These are phyloP conservation scores for Phytophthora pistaciae DNA, from an alignment of 352 stramenopile species.

Conservation along the genomic window DNA sequence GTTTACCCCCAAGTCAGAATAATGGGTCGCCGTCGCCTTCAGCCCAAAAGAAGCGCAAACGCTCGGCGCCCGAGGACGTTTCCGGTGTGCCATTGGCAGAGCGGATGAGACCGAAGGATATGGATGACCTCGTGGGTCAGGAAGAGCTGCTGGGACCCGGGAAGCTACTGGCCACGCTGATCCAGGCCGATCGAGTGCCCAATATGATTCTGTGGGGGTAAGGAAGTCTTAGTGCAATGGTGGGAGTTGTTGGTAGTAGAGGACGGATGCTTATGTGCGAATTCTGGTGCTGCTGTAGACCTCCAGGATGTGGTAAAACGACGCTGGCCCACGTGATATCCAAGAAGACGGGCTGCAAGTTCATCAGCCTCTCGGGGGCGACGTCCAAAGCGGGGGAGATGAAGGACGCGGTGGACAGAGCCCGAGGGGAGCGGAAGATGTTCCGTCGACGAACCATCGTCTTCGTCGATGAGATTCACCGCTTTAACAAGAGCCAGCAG, in stretches of 20 bases:
- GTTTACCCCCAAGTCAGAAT: constrained; percentile 7
- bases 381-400: constrained; percentile 80
- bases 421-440: constrained; percentile 68
- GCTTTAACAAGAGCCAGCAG: constrained; percentile 91
- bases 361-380: constrained; percentile 75
- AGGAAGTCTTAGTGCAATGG: neutral
- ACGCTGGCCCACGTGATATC: constrained; percentile 85
- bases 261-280: constrained; percentile 10
- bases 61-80: constrained; percentile 27
- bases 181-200: constrained; percentile 73
- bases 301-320: constrained; percentile 90
- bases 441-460: constrained; percentile 78
- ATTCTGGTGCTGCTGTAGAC: constrained; percentile 36
- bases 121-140: constrained; percentile 76
- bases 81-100: constrained; percentile 71
- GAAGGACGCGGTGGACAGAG: constrained; percentile 79
- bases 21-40: constrained; percentile 22
- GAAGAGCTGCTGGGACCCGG: constrained; percentile 70
- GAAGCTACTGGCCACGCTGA: constrained; percentile 70
- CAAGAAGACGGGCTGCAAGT: constrained; percentile 71
- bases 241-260: neutral
- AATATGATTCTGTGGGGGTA: constrained; percentile 92
- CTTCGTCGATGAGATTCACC: constrained; percentile 91
- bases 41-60: constrained; percentile 64
- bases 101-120: constrained; percentile 67